These are phyloP conservation scores for Sclerotiophoma versabilis DNA, from an alignment of 2,329 filamentous ascomycete genomes.

Conservation along the genomic window DNA sequence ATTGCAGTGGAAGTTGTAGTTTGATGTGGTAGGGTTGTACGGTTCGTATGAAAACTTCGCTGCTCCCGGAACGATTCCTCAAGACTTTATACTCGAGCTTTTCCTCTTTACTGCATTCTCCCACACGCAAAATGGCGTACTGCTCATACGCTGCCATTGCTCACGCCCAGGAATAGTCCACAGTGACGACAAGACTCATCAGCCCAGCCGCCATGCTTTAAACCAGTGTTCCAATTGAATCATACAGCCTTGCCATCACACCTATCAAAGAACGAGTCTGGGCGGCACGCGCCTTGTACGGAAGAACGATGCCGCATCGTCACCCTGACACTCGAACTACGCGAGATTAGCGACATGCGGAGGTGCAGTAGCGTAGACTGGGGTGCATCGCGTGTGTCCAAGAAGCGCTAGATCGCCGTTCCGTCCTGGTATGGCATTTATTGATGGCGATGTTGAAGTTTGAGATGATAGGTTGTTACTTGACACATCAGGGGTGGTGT, in stretches of 20 bases:
- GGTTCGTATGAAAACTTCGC: background rate
- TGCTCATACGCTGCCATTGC: background rate
- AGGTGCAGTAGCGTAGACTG: background rate
- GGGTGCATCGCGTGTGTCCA: background rate
- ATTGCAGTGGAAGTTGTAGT: background rate
- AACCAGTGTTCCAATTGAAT: background rate
- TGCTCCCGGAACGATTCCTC: background rate
- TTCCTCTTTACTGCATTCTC: background rate
- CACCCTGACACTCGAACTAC: background rate
- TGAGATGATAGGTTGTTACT: background rate
- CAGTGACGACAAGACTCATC: conserved; percentile 12
- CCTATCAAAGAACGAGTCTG: background rate
- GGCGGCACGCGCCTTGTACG: background rate
- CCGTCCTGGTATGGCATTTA: background rate
- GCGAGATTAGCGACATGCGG: conserved; percentile 3
- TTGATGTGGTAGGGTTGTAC: background rate
- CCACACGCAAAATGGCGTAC: background rate
- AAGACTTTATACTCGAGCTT: conserved; percentile 1
- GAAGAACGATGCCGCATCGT: background rate
- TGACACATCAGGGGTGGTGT: background rate
- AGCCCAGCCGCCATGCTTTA: background rate
- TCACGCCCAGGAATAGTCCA: background rate
- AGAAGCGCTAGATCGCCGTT: background rate
- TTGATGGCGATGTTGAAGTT: background rate
- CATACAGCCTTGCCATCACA: background rate